Evolutionary conservation across 805 yeast genomes (phyloP), one percentile per base, ranked within the genome.

Genomic region (Wickerhamomyces strasburgensis): DNA sequence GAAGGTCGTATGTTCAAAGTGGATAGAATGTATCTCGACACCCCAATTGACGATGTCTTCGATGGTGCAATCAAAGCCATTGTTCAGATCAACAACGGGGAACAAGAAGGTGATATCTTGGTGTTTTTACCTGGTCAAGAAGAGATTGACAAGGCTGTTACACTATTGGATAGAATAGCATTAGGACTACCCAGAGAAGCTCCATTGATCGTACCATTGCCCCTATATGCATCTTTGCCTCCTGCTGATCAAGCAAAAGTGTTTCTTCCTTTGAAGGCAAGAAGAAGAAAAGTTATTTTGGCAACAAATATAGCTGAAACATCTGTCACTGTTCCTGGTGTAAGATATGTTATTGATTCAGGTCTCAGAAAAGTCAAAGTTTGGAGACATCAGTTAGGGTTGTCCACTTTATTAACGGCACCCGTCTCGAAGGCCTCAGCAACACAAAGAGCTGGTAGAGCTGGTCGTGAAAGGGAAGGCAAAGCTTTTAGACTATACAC

Each of bases 301-400:
- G 87, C 98, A 6, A 93, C 99, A 2, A 93, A 93, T 57, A 88
- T 93, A 49, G 98, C 99, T 1, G 99, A 93, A 65, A 93, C 99
- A 0, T 93, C 98, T 21, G 80, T 93, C 43, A 93, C 99, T 4
- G 93, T 93, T 25, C 80, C 95, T 11, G 98, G 98, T 2, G 93
- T 93, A 14, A 75, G 86, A 47, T 93, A 85, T 53, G 98, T 93
- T 7, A 71, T 93, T 17, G 99, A 93, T 60, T 76, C 94, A 0
- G 99, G 99, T 0, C 65, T 90, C 33, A 72, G 97, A 39, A 93
- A 93, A 55, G 94, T 90, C 7, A 86, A 90, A 48, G 94, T 90
- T 1, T 90, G 97, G 95, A 77, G 93, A 51, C 95, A 90, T 52
- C 88, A 82, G 48, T 64, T 93, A 27, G 97, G 97, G 0, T 70